These are phyloP conservation scores for Cnidoscolus chayamansa DNA, from an alignment of 441 rosid genomes.

Conservation along the genomic window DNA sequence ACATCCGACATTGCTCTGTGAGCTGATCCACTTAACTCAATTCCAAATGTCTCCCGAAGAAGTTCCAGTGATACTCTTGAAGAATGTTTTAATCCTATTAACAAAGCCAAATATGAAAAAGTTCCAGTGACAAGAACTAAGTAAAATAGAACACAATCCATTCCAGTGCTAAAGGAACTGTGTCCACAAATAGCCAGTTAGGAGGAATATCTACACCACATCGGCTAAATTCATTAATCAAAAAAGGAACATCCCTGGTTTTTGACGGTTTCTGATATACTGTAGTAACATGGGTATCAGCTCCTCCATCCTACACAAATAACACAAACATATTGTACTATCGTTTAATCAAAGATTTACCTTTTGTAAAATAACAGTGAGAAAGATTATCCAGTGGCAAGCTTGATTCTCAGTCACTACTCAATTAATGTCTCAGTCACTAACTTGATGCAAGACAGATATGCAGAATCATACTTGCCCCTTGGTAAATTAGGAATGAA, in stretches of 20 bases:
- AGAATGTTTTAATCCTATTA: constrained; percentile 41
- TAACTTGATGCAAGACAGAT: background rate
- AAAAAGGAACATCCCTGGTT: constrained; percentile 74
- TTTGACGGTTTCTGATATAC: constrained; percentile 67
- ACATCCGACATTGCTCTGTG: constrained; percentile 94
- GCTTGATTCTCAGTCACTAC: background rate
- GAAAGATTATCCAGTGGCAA: background rate
- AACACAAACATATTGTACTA: background rate
- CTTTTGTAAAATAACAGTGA: background rate
- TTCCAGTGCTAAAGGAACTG: constrained; percentile 62
- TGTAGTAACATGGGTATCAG: constrained; percentile 65
- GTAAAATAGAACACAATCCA: background rate
- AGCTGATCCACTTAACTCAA: constrained; percentile 55
- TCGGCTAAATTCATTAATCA: constrained; percentile 64
- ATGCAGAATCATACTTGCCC: background rate
- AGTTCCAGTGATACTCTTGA: constrained; percentile 44
- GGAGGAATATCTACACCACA: constrained; percentile 62
- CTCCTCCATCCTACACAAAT: constrained; percentile 66
- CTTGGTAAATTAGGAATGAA: background rate
- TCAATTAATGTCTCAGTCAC: background rate
- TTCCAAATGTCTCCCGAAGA: constrained; percentile 41
- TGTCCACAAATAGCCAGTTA: constrained; percentile 63
- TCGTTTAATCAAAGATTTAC: background rate
- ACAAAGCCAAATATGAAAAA: constrained; percentile 1
- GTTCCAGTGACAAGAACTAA: too few species aligned